A percentile compares a stretch with the other conserved stretches of the same genome.
Evolutionary conservation across 2,329 filamentous ascomycete genomes (phyloP).

Genomic region (Aaosphaeria pasadenensis): DNA sequence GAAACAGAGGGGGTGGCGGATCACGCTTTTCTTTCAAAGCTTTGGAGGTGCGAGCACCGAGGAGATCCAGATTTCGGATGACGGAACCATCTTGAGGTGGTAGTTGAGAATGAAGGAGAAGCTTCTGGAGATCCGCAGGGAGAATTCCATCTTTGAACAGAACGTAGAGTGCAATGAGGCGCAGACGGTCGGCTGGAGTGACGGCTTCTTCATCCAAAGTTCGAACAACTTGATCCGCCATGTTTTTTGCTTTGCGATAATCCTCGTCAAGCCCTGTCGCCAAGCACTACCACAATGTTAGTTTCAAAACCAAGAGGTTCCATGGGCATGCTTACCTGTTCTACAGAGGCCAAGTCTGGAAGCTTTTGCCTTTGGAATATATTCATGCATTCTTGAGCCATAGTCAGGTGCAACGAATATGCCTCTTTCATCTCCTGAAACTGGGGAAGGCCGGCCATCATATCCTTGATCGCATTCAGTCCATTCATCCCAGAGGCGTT

Average conservation of each 20-base stretch:
- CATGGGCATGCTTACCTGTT: conserved; percentile 63
- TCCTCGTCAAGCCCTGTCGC: conserved; percentile 93
- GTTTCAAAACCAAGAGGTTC: not conserved
- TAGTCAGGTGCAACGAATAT: conserved; percentile 89
- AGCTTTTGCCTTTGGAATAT: conserved; percentile 83
- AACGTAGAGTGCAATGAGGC: conserved; percentile 81
- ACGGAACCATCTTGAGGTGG: conserved; percentile 70
- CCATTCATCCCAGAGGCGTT: conserved; percentile 75
- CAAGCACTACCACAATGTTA: conserved; percentile 56
- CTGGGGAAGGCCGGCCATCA: conserved; percentile 90
- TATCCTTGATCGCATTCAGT: conserved; percentile 91
- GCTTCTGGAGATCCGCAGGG: conserved; percentile 75
- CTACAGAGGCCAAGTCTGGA: conserved; percentile 79
- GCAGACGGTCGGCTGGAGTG: conserved; percentile 69
- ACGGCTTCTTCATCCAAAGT: conserved; percentile 84
- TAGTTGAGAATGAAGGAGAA: conserved; percentile 79
- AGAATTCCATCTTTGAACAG: conserved; percentile 85
- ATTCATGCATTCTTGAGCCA: conserved; percentile 98
- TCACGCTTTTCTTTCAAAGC: conserved; percentile 76
- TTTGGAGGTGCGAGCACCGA: conserved; percentile 72
- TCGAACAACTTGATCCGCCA: conserved; percentile 80
- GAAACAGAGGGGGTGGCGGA: conserved; percentile 66
- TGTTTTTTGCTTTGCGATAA: conserved; percentile 82
- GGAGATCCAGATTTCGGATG: conserved; percentile 73
- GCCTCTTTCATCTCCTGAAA: conserved; percentile 95